phyloP scores from a whole-genome alignment of 176 grass and related monocot genomes.

The Musa troglodytarum region DNA sequence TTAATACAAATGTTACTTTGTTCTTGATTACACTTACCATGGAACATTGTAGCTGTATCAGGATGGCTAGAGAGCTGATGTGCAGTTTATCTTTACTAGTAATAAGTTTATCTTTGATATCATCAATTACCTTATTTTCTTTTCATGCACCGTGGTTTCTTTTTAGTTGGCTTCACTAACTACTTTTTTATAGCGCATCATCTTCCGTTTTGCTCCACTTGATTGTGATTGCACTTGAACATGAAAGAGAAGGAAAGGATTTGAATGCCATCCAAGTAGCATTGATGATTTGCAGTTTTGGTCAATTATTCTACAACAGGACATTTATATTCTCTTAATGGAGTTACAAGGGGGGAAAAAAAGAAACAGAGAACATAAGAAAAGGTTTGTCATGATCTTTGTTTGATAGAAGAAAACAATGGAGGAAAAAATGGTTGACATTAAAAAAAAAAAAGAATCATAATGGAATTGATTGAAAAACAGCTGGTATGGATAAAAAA shows the following conservation, averaged over 20 bases:
- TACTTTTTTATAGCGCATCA: no score
- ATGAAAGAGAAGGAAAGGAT: neutral
- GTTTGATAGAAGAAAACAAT: neutral
- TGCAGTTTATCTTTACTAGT: constrained; percentile 5
- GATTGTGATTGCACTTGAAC: neutral
- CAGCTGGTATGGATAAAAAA: neutral
- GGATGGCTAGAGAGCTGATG: neutral
- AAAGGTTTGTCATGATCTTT: no score
- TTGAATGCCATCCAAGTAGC: neutral
- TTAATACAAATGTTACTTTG: constrained; percentile 14
- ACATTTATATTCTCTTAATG: neutral
- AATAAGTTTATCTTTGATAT: neutral
- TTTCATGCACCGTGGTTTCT: neutral
- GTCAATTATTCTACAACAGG: neutral
- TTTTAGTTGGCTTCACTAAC: no score
- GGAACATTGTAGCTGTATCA: neutral
- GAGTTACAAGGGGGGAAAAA: neutral
- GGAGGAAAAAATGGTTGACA: neutral
- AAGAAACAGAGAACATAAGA: neutral
- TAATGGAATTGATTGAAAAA: neutral
- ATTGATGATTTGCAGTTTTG: neutral
- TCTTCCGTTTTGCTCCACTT: neutral
- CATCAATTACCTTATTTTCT: neutral
- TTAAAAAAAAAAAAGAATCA: neutral
- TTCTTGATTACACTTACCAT: constrained; percentile 1